Evolutionary conservation across 768 basidiomycete species (phyloP), one percentile per base, ranked within the genome.

Genomic region (Lentinula boryana): DNA sequence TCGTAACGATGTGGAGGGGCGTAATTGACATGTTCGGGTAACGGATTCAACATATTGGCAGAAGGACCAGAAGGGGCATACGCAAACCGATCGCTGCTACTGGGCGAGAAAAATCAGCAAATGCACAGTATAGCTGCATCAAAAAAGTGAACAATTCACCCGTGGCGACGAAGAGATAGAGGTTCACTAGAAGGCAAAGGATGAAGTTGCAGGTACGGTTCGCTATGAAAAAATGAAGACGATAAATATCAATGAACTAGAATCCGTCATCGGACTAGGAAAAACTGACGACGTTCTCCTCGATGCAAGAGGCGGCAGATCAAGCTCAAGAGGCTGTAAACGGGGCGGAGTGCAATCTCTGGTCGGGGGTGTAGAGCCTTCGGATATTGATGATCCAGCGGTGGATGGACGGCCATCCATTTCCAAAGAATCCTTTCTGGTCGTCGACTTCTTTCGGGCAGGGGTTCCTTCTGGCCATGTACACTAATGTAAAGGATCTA

Each of bases 401-500:
- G 90, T 89, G 1, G 87, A 90, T 36, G 88, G 88, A 35, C 85
- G 76, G 41, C 80, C 81, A 62, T 88, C 87, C 21, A n/a, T 13
- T 13, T 48, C 48, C 18, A 78, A 67, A 10, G 83, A 78, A 53
- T 87, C 85, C 68, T 85, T 85, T 65, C 81, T 78, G 1, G 77
- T 71, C 1, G 79, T 61, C 33, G 83, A 77, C 74, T 88, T 88
- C 74, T 89, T 91, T 62, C 88, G 82, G 36, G 83, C 71, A 31
- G 88, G 85, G n/a, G 85, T 81, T 6, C 84, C 86, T 68, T 92
- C 89, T 6, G 91, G 91, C 91, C 91, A 93, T 54, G 85, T 89
- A 70, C 91, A 92, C 91, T 90, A 62, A 3, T 63, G 41, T 9
- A 56, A 54, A 63, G 56, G 56, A 60, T 55, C 58, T 31, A 61